phyloP scores from a whole-genome alignment of 352 stramenopile genomes.

The Ophiocytium majus region DNA sequence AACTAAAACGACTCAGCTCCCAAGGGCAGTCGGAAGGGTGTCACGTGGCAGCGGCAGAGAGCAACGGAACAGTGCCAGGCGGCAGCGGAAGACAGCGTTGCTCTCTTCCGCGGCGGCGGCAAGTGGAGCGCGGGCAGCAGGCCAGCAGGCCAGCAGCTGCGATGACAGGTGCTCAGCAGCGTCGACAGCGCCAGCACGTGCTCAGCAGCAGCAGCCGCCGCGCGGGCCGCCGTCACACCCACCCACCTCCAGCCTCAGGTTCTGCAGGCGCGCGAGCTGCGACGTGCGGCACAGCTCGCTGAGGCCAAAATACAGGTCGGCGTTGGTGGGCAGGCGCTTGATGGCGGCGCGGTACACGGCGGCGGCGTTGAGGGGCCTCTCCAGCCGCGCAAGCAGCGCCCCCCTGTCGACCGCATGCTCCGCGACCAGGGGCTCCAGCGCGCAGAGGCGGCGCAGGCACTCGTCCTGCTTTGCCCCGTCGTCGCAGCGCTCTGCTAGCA shows the following conservation, averaged over 20 bases:
- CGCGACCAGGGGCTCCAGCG: not conserved
- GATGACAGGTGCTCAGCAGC: too few relatives aligned
- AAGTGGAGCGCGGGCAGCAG: too few relatives aligned
- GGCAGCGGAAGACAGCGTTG: too few relatives aligned
- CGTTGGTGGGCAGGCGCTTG: not conserved
- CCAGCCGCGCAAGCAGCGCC: not conserved
- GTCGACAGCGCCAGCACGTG: too few relatives aligned
- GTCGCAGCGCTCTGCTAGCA: not conserved
- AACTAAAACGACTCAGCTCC: too few relatives aligned
- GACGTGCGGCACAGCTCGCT: not conserved
- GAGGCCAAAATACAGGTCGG: not conserved
- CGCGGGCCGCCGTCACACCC: too few relatives aligned
- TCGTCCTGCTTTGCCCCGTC: constrained; percentile 1
- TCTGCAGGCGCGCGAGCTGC: not conserved
- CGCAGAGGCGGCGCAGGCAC: constrained; percentile 4
- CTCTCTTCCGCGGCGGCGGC: too few relatives aligned
- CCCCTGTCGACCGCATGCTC: not conserved
- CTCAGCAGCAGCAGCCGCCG: too few relatives aligned
- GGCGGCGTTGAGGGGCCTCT: not conserved
- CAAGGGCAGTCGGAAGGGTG: too few relatives aligned
- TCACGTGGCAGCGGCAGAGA: too few relatives aligned
- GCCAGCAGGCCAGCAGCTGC: too few relatives aligned
- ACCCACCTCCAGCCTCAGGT: not conserved
- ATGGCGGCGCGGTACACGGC: constrained; percentile 5
- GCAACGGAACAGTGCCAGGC: too few relatives aligned